Base-by-base conservation (phyloP, 345 rosid species). In the Citrus trifoliata region DNA sequence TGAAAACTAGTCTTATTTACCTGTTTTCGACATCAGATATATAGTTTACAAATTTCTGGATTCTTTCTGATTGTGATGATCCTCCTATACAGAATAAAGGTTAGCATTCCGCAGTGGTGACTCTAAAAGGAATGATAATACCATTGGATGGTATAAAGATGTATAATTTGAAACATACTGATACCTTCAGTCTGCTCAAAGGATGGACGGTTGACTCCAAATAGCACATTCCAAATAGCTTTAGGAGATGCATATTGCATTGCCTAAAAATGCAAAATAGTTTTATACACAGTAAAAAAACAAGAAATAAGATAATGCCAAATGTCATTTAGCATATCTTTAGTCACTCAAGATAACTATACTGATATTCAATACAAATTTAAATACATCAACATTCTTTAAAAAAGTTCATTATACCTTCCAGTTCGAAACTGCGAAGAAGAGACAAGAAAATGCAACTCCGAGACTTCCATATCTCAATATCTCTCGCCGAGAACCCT, bases 241-340 rank as follows among this genome's bases (percentile, higher is more conserved):
- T 93, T 89, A 18, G 95, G 98, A 59, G 98, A 93, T 79, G 92
- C 89, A 89, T 92, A 95, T 70, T 93, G 98, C 95, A 95, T 93
- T 80, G 98, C 92, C 98, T 95, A 82, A 84, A 37, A 80, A 59
- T 40, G 35, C 80, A 79, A 7, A 74, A 56, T 65, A 70, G 30
- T 79, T 35, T 38, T 38, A 16, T 42, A 53, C 53, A 46, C 37
- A 28, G 25, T 64, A 16, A 30, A 28, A 71, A 2, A 56, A 27
- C 37, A 81, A 75, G 53, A n/a, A 12, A 61, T 46, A 21, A n/a
- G 30, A 12, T 58, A 73, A 42, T 28, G n/a, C 58, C 46, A 37
- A 67, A 35, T 12, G 18, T 32, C 24, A 27, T 35, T 65, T n/a
- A 51, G 3, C 28, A 38, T 24, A n/a, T 69, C 64, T 71, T 55